Base-by-base conservation (phyloP, 768 basidiomycete genomes). In the Rhodocollybia butyracea region DNA sequence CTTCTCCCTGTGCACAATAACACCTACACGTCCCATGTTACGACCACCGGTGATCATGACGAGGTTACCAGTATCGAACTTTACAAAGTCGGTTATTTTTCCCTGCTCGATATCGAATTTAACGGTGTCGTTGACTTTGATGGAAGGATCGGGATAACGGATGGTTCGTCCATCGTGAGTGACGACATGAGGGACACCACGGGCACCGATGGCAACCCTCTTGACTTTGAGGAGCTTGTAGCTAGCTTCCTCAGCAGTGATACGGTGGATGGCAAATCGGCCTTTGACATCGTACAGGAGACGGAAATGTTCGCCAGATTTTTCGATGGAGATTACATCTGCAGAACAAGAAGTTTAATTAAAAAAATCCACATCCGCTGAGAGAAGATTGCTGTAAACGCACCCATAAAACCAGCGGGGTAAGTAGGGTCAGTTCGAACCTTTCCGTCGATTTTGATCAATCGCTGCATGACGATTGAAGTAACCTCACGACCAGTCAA, bases 121-220 rank as follows among this genome's bases (percentile, higher is more conserved):
- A 74, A 98, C 85, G 51, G 94, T 94, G 78, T 98, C 97, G 82
- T 98, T 96, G 73, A 91, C 93, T 67, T 80, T 84, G 84, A 99
- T 94, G 64, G 76, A 72, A 29, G 97, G 97, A 74, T 99, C 97
- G 63, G 97, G 96, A 79, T 98, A 99, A 60, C 97, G 95, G 79
- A 99, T 98, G 61, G 97, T 99, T 71, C 97, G 94, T 51, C 97
- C 97, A 68, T 99, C 97, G 79, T 99, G 97, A 63, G 96, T 98
- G 75, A 98, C 92, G 63, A 99, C 80, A 81, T 95, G 87, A 53
- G 97, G 97, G 46, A 99, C 94, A 64, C 94, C 94, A 70, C 91
- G 90, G 63, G 84, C 81, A 58, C 97, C 97, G 62, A 98, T 77
- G 60, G 94, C 93, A 39, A 96, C 89, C 64, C 85, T 88, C 72